phyloP scores from a whole-genome alignment of 164 flowering plant genomes.

The Magnolia kwangsiensis region DNA sequence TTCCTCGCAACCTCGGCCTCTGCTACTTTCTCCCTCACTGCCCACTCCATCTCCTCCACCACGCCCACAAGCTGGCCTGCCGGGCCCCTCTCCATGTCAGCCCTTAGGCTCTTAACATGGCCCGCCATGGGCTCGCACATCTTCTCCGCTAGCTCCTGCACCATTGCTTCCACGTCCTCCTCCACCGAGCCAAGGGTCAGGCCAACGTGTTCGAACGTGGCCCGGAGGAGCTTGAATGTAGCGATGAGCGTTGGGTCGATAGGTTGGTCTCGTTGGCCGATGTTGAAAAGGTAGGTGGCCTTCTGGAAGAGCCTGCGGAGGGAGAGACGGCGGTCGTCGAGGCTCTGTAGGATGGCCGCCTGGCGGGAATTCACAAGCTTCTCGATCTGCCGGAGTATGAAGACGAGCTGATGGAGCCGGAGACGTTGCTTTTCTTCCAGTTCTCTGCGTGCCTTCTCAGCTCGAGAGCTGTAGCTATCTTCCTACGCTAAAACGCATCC shows the following conservation, averaged over 20 bases:
- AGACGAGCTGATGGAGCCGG: slow-evolving; percentile 35
- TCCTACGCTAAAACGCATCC: slow-evolving; percentile 18
- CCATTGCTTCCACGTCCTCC: slow-evolving; percentile 35
- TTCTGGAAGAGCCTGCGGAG: slow-evolving; percentile 31
- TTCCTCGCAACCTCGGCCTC: slow-evolving; percentile 39
- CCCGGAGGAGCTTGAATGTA: slow-evolving; percentile 30
- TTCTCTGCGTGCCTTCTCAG: slow-evolving; percentile 28
- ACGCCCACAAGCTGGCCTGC: slow-evolving; percentile 21
- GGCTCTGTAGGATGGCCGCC: slow-evolving; percentile 27
- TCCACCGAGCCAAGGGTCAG: slow-evolving; percentile 36
- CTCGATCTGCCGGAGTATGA: slow-evolving; percentile 38
- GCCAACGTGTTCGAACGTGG: slow-evolving; percentile 21
- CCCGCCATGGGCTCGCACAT: slow-evolving; percentile 50
- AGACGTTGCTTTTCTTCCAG: slow-evolving; percentile 30
- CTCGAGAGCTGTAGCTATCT: slow-evolving; percentile 22
- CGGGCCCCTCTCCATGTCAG: slow-evolving; percentile 31
- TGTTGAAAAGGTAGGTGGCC: slow-evolving; percentile 23
- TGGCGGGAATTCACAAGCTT: slow-evolving; percentile 34
- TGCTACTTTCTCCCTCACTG: slow-evolving; percentile 16
- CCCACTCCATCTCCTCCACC: slow-evolving; percentile 40
- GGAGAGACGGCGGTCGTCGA: slow-evolving; percentile 21
- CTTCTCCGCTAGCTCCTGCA: slow-evolving; percentile 25
- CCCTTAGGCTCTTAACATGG: slow-evolving; percentile 33
- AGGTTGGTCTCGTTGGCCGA: slow-evolving; percentile 20
- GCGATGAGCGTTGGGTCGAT: slow-evolving; percentile 15